phyloP scores from a whole-genome alignment of 257 asterid species.

The Schizonepeta tenuifolia region DNA sequence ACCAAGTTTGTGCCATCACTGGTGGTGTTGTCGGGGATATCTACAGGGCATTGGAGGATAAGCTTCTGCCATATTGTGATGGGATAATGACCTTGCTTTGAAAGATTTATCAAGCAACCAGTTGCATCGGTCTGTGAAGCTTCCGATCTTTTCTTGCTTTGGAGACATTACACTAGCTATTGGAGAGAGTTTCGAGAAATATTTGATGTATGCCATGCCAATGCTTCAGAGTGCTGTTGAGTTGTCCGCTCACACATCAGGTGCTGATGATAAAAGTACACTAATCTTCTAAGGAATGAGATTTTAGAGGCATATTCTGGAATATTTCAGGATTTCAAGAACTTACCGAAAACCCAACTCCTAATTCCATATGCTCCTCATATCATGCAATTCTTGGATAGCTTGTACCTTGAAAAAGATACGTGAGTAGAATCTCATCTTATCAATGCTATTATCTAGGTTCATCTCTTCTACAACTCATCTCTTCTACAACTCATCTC shows the following conservation, averaged over 20 bases:
- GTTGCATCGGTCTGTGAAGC: constrained; percentile 86
- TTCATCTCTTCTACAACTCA: neutral
- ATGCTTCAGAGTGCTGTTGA: constrained; percentile 95
- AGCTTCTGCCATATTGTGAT: constrained; percentile 74
- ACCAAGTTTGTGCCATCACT: constrained; percentile 88
- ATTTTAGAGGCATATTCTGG: constrained; percentile 91
- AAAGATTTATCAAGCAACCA: constrained; percentile 79
- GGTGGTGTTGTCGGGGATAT: constrained; percentile 93
- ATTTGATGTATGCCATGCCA: constrained; percentile 85
- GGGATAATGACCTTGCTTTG: constrained; percentile 84
- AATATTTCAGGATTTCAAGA: constrained; percentile 84
- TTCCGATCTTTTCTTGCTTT: constrained; percentile 87
- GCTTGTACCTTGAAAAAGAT: constrained; percentile 78
- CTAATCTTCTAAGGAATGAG: constrained; percentile 74
- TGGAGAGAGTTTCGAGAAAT: constrained; percentile 82
- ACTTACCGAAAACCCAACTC: constrained; percentile 76
- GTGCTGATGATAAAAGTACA: constrained; percentile 75
- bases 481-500: neutral
- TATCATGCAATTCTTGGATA: constrained; percentile 79
- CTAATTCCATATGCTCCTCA: constrained; percentile 78
- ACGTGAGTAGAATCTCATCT: constrained; percentile 54
- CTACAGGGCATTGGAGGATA: constrained; percentile 86
- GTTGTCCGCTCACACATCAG: constrained; percentile 68
- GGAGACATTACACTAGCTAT: constrained; percentile 89
- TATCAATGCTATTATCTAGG: neutral